Conservation (phyloP, 1,139 yeast species). For the Suhomyces yuchorum region DNA sequence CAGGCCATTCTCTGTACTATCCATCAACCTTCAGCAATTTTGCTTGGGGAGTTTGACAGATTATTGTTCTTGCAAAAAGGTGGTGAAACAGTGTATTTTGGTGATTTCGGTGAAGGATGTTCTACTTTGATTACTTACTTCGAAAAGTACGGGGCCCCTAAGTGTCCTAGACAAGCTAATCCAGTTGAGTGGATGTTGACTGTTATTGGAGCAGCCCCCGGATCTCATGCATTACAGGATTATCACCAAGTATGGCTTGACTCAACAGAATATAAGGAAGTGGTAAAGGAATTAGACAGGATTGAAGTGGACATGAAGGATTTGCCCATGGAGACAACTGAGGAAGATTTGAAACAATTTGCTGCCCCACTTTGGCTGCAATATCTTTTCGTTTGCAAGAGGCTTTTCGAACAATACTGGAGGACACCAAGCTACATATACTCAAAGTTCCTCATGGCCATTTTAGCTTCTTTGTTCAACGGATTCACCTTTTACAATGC, state of each 20-base stretch:
- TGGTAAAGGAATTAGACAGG: slow-evolving; percentile 26
- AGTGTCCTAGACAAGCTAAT: slow-evolving; percentile 49
- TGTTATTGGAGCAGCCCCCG: slow-evolving; percentile 45
- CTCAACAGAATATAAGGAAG: slow-evolving; percentile 29
- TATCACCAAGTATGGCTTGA: slow-evolving; percentile 37
- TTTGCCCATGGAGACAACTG: slow-evolving; percentile 17
- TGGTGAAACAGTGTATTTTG: slow-evolving; percentile 79
- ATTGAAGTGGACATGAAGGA: slow-evolving; percentile 27
- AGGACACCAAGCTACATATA: slow-evolving; percentile 74
- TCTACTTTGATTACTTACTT: slow-evolving; percentile 53
- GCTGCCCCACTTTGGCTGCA: slow-evolving; percentile 53
- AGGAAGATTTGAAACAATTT: slow-evolving; percentile 33
- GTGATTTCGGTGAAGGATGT: slow-evolving; percentile 69
- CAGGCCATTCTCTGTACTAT: slow-evolving; percentile 48
- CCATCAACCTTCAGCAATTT: slow-evolving; percentile 45
- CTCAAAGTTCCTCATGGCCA: slow-evolving; percentile 59
- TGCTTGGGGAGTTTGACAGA: slow-evolving; percentile 70
- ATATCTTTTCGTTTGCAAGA: slow-evolving; percentile 49
- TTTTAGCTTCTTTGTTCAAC: slow-evolving; percentile 58
- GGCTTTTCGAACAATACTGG: slow-evolving; percentile 69
- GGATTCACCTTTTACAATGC: slow-evolving; percentile 79
- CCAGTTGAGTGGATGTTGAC: slow-evolving; percentile 63
- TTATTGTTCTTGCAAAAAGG: slow-evolving; percentile 43
- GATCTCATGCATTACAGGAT: slow-evolving; percentile 36
- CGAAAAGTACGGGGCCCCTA: slow-evolving; percentile 52